Base-by-base conservation (phyloP, 2,329 filamentous ascomycete species). In the Lomentospora prolificans region DNA sequence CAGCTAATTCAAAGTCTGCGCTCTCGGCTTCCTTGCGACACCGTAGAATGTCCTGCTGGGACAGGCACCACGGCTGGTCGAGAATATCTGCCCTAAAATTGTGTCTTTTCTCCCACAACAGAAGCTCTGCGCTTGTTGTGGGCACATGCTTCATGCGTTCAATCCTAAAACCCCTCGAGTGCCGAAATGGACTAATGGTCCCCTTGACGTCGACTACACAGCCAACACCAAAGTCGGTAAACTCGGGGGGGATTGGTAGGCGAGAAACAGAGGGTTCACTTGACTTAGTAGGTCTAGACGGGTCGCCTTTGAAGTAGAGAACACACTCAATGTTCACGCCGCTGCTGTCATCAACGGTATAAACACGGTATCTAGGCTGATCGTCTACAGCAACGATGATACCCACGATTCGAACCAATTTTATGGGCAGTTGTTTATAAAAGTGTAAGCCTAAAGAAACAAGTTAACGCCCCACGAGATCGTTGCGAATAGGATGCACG, bases 331-430 rank as follows among this genome's bases (percentile, higher is more conserved):
- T 78, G 57, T 77, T 82, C 24, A 67, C 68, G 12, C 83, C 83
- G 60, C 79, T 84, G 65, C 82, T 80, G 66, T 87, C 84, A 61
- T 87, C 84, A n/a, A 87, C 66, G 2, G 77, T 83, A 61, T 78
- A 82, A 41, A 79, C 69, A 48, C 71, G 73, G 33, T 71, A 71
- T 33, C 68, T 69, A 33, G 63, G 59, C 56, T 72, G 78, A 22
- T 82, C 75, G 60, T 82, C 77, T 33, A 82, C 69, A 10, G 79
- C 80, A 56, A 90, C 83, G 22, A 92, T 77, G 7, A 90, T 69
- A 28, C 89, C 89, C 6, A 83, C 78, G 30, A 91, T 68, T 59
- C 85, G 83, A 55, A 88, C 80, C 80, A 85, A 91, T 76, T 83
- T 82, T 62, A 92, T 82, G 0, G 88, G 88, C 61, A 91, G 82